Evolutionary conservation across 202 grass and related monocot genomes (phyloP), one percentile per base, ranked within the genome.

Genomic region (Setaria italica): DNA sequence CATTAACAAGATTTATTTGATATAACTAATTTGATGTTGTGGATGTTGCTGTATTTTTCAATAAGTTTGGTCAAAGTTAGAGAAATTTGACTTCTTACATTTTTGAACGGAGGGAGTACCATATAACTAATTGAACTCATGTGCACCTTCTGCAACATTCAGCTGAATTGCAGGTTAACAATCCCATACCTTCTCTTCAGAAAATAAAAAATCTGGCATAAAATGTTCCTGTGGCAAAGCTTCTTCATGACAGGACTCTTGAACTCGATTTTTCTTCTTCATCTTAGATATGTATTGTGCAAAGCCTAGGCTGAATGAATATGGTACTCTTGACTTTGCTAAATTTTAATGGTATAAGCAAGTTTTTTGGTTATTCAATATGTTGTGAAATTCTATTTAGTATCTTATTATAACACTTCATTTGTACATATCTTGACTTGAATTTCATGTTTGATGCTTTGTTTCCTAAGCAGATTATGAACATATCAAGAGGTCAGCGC

Each of bases 401-500:
- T 68, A 7, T 77, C n/a, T 59, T 51, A 33, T 67, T 83, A 7
- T 14, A 17, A 46, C 42, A 51, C 60, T 51, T 42, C 21, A 62
- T 74, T 59, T 70, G 25, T 84, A 74, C 53, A 83, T 67, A 70
- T 55, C 5, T 75, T 46, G 34, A 4, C 53, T 41, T 41, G 39
- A 41, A 35, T 62, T 74, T 67, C 50, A 35, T 46, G 35, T 53
- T 75, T 65, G 80, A 70, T 76, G 74, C 46, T 82, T 57, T 77
- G 50, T 90, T 75, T 81, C 49, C 47, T 82, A 35, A 12, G 43
- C 89, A 99, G 97, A 83, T 99, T 60, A 80, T 82, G 74, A 79
- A 80, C 70, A 88, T 96, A 79, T 87, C 93, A 80, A 91, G 87
- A 90, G 90, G 94, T 45, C 97, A 99, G 74, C 91, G 91, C 34